These are phyloP conservation scores for Recurvomyces mirabilis DNA, from an alignment of 495 filamentous ascomycete genomes.

Conservation along the genomic window DNA sequence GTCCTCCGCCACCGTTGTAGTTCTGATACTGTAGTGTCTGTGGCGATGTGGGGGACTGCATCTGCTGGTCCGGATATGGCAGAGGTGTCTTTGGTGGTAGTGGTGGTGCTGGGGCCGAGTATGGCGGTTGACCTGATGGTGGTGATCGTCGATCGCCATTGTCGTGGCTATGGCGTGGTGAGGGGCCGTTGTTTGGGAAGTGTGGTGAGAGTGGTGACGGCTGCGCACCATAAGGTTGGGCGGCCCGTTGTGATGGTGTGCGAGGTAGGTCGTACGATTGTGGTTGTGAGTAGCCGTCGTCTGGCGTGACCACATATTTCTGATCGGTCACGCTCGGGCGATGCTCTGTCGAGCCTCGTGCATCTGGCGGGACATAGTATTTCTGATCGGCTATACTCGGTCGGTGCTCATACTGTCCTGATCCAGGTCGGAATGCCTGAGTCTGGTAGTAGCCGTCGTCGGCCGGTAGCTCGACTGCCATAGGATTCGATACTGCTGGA, in stretches of 20 bases:
- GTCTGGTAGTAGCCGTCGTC: constrained; percentile 36
- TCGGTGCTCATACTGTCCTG: constrained; percentile 27
- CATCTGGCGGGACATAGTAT: neutral
- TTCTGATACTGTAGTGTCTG: constrained; percentile 12
- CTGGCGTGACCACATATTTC: constrained; percentile 48
- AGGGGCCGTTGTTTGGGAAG: constrained; percentile 19
- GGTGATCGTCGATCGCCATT: constrained; percentile 32
- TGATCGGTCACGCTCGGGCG: constrained; percentile 35
- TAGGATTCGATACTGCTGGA: constrained; percentile 8
- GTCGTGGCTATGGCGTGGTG: constrained; percentile 35
- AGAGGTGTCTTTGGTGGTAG: constrained; percentile 74
- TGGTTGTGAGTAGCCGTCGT: constrained; percentile 42
- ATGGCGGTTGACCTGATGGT: constrained; percentile 59
- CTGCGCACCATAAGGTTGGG: constrained; percentile 2
- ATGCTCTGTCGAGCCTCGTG: constrained; percentile 20
- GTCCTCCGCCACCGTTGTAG: constrained; percentile 11
- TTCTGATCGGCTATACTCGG: constrained; percentile 8
- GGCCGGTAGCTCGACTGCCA: constrained; percentile 54
- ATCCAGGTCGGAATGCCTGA: constrained; percentile 29
- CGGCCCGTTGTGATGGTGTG: constrained; percentile 5
- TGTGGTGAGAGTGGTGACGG: constrained; percentile 4
- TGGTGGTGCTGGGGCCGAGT: constrained; percentile 40
- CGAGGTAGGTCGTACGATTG: neutral
- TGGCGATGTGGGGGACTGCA: neutral
- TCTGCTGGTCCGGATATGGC: constrained; percentile 12